Evolutionary conservation across 1,284 basidiomycete genomes (phyloP).

Genomic region (Boletus sp.): DNA sequence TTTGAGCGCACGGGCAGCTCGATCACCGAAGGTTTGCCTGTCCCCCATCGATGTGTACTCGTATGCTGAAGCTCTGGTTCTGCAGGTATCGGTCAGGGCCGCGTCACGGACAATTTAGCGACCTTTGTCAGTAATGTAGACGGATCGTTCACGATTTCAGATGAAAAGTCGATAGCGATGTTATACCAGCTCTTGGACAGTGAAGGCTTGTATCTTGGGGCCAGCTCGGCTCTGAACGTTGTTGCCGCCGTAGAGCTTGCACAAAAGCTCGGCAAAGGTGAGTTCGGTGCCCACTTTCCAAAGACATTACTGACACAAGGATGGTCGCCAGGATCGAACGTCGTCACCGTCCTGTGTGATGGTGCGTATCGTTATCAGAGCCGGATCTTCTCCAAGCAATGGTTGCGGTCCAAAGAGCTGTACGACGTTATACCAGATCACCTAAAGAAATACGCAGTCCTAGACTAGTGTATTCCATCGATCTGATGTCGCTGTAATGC

Average conservation of each 20-base stretch:
- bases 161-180: slow-evolving; percentile 90
- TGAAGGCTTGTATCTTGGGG: slow-evolving; percentile 96
- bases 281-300: slow-evolving; percentile 10
- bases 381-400: slow-evolving; percentile 91
- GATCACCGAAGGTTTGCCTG: slow-evolving; percentile 86
- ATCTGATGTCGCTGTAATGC: too few species aligned
- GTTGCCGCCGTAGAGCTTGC: slow-evolving; percentile 91
- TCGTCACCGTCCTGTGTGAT: slow-evolving; percentile 91
- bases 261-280: slow-evolving; percentile 78
- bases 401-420: slow-evolving; percentile 85
- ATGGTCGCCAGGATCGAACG: slow-evolving; percentile 60
- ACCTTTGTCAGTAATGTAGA: slow-evolving; percentile 80
- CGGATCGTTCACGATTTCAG: slow-evolving; percentile 84
- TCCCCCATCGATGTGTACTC: slow-evolving; percentile 1
- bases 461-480: slow-evolving; percentile 57
- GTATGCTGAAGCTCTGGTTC: slow-evolving; percentile 3
- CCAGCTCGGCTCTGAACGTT: slow-evolving; percentile 93
- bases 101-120: slow-evolving; percentile 91
- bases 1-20: slow-evolving; percentile 82
- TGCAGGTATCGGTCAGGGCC: slow-evolving; percentile 92
- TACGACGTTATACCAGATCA: slow-evolving; percentile 78
- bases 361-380: slow-evolving; percentile 97
- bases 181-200: slow-evolving; percentile 89
- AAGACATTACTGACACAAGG: slow-evolving; percentile 1
- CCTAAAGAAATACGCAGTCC: slow-evolving; percentile 86